Evolutionary conservation across 2,329 filamentous ascomycete genomes (phyloP), one percentile per base, ranked within the genome.

Genomic region (Fusarium agapanthi): DNA sequence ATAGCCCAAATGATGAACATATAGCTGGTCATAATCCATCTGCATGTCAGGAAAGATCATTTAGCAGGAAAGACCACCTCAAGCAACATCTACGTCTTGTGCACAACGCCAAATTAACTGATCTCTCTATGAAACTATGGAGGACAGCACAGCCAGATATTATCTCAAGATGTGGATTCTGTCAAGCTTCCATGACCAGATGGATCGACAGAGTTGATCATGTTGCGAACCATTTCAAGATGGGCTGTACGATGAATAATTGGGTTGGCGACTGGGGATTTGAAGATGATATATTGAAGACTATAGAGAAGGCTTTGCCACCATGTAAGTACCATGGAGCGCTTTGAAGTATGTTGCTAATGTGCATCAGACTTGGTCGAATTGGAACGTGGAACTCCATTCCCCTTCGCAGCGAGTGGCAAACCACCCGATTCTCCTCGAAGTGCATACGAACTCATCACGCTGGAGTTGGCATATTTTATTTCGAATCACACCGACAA

Each of bases 41-140:
- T 5, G 78, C 83, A 24, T 91, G 89, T 71, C 84, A 86, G 47
- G 86, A 88, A 37, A 83, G 84, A 9, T 82, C 81, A 0, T 85
- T 84, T 40, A 83, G 81, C 54, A 75, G 83, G 12, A 85, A 85
- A 65, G 83, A 85, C 30, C 84, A 85, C 59, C 77, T 85, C 4
- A 79, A 82, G 5, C 83, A 85, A 54, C 84, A 85, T 56, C 56
- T 85, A 8, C 80, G 82, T 47, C 76, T 84, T 5, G 81, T 85
- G 0, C 83, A 85, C 41, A 79, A 81, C n/a, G 73, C 73, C 6
- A 87, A 86, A 77, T 82, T 61, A 64, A 58, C 68, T 0, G 69
- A 76, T 2, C 50, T 61, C 26, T 55, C 71, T 3, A 65, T 59
- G 10, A 67, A 60, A 22, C 78, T 69, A 76, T 85, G 83, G 83